Conservation (phyloP, 2,329 filamentous ascomycete species). For the Fusarium euwallaceae region DNA sequence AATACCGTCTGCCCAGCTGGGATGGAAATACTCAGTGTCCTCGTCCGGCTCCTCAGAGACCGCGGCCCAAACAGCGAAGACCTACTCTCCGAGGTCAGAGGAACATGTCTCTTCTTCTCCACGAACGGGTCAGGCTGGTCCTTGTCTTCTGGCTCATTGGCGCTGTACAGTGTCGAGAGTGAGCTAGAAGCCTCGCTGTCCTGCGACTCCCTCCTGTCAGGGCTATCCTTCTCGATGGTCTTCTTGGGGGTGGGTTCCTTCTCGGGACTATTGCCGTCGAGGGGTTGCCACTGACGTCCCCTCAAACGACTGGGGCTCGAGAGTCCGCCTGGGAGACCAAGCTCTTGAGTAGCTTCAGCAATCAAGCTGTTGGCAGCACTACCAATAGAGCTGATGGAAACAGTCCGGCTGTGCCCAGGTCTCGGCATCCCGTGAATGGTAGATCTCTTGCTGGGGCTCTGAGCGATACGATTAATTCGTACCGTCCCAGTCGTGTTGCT, state of each 20-base stretch:
- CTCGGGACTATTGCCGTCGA: constrained; percentile 4
- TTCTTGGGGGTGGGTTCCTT: constrained; percentile 10
- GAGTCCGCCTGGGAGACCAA: constrained; percentile 52
- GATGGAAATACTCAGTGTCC: constrained; percentile 40
- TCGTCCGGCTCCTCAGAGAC: constrained; percentile 29
- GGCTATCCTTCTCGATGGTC: constrained; percentile 29
- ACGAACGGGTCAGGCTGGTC: constrained; percentile 51
- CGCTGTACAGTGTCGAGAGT: constrained; percentile 69
- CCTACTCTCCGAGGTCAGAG: constrained; percentile 19
- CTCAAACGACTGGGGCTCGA: constrained; percentile 60
- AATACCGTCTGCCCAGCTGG: constrained; percentile 22
- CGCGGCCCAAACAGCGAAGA: constrained; percentile 37
- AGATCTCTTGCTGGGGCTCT: constrained; percentile 48
- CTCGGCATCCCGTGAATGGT: constrained; percentile 37
- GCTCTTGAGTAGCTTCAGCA: constrained; percentile 52
- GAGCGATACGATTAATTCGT: constrained; percentile 34
- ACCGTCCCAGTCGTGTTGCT: constrained; percentile 43
- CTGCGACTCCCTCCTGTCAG: constrained; percentile 48
- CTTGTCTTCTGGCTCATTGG: constrained; percentile 61
- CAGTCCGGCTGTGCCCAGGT: constrained; percentile 40
- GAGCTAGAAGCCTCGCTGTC: constrained; percentile 65
- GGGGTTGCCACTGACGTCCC: constrained; percentile 46
- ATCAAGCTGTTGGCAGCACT: constrained; percentile 59
- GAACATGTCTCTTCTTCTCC: constrained; percentile 26
- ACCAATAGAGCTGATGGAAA: constrained; percentile 50